Base-by-base conservation (phyloP, 1,284 basidiomycete species). In the Cutaneotrichosporon sp. region DNA sequence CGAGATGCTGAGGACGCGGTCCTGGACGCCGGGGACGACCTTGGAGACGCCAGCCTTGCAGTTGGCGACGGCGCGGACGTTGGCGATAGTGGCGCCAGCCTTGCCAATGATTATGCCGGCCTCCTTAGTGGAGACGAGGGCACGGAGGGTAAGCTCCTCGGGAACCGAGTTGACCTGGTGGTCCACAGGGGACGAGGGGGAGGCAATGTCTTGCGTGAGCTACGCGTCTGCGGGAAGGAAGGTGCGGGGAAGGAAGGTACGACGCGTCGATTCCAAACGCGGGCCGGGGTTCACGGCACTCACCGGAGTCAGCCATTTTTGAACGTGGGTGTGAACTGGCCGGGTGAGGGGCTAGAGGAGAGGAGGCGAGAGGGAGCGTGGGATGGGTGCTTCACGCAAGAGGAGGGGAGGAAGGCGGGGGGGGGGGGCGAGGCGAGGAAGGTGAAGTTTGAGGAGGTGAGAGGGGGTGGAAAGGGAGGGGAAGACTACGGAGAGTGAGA, bases 11-110 rank as follows among this genome's bases (percentile, higher is more conserved):
- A 99, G 87, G 72, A 98, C 93, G 72, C 95, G 91, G 82, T 99
- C 95, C 79, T 97, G 93, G 65, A 99, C 93, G 71, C 95, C 95
- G 60, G 88, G 88, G 64, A 97, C 93, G 82, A 98, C 95, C 82
- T 97, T 98, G 86, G 89, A 93, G 78, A 99, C 95, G 75, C 95
- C 95, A 64, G 95, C 95, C 83, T 95, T 98, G 82, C 97, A 94
- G 70, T 91, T 92, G 53, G 94, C 97, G 76, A 91, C 87, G 72
- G 95, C 91, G 67, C 95, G 87, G 70, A 99, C 86, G 81, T 94
- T 91, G 67, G 95, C 95, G 73, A 98, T 95, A 76, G 97, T 98
- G 83, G 93, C 91, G 64, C 95, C 95, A 63, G 85, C 93, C 76
- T 93, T 97, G 72, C 95, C 79, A 71, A 97, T 97, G 81, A 97